Evolutionary conservation across 352 stramenopile species (phyloP), one percentile per base, ranked within the genome.

Genomic region (Halophytophthora batemanensis): DNA sequence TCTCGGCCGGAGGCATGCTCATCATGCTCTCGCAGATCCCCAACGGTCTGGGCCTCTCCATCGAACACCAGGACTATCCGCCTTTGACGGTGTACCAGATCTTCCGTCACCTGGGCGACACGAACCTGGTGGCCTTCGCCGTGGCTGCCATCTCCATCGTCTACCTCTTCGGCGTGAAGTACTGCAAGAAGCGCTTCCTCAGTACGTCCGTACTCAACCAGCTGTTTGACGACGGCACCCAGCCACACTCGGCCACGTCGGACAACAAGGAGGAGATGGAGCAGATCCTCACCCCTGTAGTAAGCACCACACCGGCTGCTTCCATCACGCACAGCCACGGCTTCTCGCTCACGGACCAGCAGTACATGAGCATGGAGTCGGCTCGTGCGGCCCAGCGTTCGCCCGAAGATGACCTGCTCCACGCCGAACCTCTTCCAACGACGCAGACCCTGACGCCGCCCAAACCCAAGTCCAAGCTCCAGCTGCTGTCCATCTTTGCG

Each of bases 21-120:
- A 98, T 98, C 66, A 87, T 78, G 22, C 74, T 91, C 25, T 93
- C 81, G n/a, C 86, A 98, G 66, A 54, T 96, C 10, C 84, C 86
- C 44, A 86, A 86, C 53, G 77, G 87, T 43, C 71, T 96, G 41
- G 77, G 76, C 14, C 73, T 96, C 52, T 74, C 66, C 18, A 55
- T 91, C 53, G 49, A 72, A 44, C 44, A 64, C 63, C 59, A 53
- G 48, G 77, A 53, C 45, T 71, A 55, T 50, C 61, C 86, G 23
- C 69, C 86, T 3, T 49, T 75, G 46, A 82, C 81, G 4, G 45
- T 91, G 6, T 64, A 72, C 44, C 68, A 78, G 50, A 61, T 92
- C 31, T 69, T 92, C 43, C 38, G 68, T 19, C 42, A 69, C 33
- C 69, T 91, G 36, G 47, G 45, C 6, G 40, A 95, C 7, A 72